These are phyloP conservation scores for Corynespora cassiicola DNA, from an alignment of 2,329 filamentous ascomycete genomes.

Conservation along the genomic window DNA sequence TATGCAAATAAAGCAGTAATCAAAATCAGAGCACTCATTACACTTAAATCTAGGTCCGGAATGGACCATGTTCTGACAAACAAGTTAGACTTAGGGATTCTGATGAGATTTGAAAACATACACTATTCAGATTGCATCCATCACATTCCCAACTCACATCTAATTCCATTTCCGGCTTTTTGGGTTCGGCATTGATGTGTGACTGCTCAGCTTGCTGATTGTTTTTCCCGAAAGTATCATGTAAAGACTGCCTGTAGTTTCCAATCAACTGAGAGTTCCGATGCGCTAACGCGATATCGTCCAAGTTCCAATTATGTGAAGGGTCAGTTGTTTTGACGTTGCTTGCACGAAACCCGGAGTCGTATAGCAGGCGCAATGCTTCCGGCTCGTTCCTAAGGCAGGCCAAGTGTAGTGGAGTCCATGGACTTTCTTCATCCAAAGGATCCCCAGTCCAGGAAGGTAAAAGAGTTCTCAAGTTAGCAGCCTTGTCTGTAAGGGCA, in stretches of 20 bases:
- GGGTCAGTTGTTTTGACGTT: conserved; percentile 6
- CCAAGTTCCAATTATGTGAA: conserved; percentile 5
- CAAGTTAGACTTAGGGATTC: neutral
- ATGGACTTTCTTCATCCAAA: neutral
- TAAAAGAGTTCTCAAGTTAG: conserved; percentile 6
- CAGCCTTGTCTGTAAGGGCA: neutral
- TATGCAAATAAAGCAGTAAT: no score
- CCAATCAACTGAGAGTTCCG: conserved; percentile 5
- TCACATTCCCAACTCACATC: conserved; percentile 2
- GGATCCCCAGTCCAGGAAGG: neutral
- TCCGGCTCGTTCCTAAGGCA: conserved; percentile 5
- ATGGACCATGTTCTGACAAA: neutral
- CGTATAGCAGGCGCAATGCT: conserved; percentile 5
- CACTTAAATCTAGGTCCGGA: conserved; percentile 8
- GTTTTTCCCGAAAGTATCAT: conserved; percentile 1
- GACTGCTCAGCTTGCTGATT: neutral
- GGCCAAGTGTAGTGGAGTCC: conserved; percentile 14
- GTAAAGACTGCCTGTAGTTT: conserved; percentile 1
- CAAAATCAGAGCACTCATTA: conserved; percentile 10
- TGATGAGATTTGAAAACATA: neutral
- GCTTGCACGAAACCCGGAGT: conserved; percentile 7
- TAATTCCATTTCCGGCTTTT: neutral
- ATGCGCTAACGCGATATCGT: conserved; percentile 12
- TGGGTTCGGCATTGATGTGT: no score
- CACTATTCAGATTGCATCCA: no score